These are phyloP conservation scores for Leishmania amazonensis DNA, from an alignment of 208 protist genomes.

Conservation along the genomic window DNA sequence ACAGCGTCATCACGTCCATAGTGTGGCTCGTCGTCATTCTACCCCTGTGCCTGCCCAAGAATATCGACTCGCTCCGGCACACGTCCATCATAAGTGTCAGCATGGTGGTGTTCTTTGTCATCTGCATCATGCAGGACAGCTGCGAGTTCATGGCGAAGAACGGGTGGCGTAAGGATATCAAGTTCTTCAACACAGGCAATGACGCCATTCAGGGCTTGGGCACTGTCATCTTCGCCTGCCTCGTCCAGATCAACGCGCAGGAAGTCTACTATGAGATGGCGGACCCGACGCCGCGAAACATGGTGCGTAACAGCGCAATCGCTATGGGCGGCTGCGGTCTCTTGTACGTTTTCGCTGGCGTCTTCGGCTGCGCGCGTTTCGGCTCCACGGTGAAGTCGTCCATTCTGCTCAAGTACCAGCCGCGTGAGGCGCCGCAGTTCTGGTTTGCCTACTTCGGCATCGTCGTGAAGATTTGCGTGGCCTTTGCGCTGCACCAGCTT, in stretches of 20 bases:
- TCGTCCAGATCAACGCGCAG: constrained; percentile 60
- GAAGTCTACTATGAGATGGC: constrained; percentile 61
- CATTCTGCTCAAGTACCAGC: constrained; percentile 71
- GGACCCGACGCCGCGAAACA: constrained; percentile 36
- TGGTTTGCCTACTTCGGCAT: constrained; percentile 64
- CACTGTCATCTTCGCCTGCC: constrained; percentile 66
- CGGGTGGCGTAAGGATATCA: constrained; percentile 46
- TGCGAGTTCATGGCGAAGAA: constrained; percentile 30
- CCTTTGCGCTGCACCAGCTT: constrained; percentile 60
- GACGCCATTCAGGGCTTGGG: constrained; percentile 40
- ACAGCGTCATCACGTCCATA: constrained; percentile 45
- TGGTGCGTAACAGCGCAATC: constrained; percentile 40
- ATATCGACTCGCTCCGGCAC: constrained; percentile 71
- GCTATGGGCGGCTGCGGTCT: constrained; percentile 43
- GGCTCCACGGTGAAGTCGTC: constrained; percentile 43
- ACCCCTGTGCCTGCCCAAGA: constrained; percentile 57
- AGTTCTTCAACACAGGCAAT: constrained; percentile 36
- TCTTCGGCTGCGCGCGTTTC: constrained; percentile 81
- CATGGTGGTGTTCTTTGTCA: constrained; percentile 65
- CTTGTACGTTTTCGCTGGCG: constrained; percentile 70
- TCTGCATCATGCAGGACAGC: constrained; percentile 53
- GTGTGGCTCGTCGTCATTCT: constrained; percentile 68
- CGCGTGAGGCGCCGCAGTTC: constrained; percentile 45
- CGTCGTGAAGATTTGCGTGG: constrained; percentile 75
- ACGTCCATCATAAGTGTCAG: constrained; percentile 49